Conservation (phyloP, 73 alveolate species). For the Tetrahymena elliotti region DNA sequence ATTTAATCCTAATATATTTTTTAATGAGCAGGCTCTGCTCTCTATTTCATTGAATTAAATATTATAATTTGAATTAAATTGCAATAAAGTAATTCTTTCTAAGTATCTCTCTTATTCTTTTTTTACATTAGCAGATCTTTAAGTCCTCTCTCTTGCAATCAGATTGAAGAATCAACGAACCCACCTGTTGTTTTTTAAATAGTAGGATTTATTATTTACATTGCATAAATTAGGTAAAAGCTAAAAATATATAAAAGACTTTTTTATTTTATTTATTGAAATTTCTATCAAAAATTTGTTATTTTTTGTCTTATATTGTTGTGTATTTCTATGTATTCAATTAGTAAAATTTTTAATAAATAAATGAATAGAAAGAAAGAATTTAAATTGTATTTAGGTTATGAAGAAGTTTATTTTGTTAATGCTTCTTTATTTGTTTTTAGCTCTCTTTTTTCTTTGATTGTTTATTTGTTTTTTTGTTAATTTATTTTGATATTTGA, state of each 20-base stretch:
- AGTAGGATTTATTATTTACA: not conserved
- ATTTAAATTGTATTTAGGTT: too few species aligned
- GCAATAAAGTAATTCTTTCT: too few species aligned
- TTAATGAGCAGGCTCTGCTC: too few species aligned
- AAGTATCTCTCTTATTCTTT: not conserved
- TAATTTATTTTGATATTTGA: not conserved
- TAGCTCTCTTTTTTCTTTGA: not conserved
- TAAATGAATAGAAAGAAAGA: not conserved
- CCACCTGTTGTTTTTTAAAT: not conserved
- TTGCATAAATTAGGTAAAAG: not conserved
- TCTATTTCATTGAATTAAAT: too few species aligned
- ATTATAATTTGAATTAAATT: too few species aligned
- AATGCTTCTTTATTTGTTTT: too few species aligned
- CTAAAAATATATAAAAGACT: not conserved
- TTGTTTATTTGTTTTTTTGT: not conserved
- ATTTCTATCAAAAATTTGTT: too few species aligned
- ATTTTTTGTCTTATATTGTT: too few species aligned
- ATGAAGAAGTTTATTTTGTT: too few species aligned
- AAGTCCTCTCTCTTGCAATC: not conserved
- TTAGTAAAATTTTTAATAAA: too few species aligned
- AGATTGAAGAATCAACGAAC: not conserved
- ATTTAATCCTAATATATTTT: not conserved
- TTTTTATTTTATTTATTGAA: too few species aligned
- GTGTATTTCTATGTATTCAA: too few species aligned
- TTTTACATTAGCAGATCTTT: not conserved